phyloP scores from a whole-genome alignment of 208 protist genomes.

The Acanthamoeba triangularis region DNA sequence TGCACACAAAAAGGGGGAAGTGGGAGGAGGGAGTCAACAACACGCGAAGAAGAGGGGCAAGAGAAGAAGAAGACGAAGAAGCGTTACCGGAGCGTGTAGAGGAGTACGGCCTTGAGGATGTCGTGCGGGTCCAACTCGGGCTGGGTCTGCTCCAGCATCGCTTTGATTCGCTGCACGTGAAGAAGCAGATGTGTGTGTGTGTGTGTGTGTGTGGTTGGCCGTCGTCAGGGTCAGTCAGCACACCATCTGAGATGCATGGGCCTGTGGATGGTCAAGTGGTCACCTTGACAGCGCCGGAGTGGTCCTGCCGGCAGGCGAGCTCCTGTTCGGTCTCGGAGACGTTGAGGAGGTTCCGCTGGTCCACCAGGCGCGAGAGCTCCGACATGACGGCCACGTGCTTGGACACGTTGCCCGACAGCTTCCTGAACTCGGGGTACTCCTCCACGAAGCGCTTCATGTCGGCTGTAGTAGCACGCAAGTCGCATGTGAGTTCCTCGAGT shows the following conservation, averaged over 20 bases:
- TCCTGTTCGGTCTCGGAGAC: constrained; percentile 98
- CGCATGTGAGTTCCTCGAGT: too few species aligned
- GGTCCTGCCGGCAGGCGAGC: constrained; percentile 92
- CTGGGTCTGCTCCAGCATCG: constrained; percentile 46
- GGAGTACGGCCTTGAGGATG: constrained; percentile 51
- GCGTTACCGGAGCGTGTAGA: constrained; percentile 28
- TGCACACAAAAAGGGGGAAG: not conserved
- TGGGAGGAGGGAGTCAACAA: too few species aligned
- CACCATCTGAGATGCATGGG: not conserved
- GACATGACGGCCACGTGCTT: constrained; percentile 91
- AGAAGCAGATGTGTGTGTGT: not conserved
- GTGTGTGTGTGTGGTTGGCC: too few species aligned
- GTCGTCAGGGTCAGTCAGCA: not conserved
- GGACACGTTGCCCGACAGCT: constrained; percentile 86
- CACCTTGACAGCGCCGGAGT: constrained; percentile 91
- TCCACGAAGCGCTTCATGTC: constrained; percentile 93
- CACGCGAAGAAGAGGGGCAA: not conserved
- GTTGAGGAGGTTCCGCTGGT: constrained; percentile 93
- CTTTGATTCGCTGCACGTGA: not conserved
- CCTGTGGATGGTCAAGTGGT: not conserved
- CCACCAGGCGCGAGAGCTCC: constrained; percentile 91
- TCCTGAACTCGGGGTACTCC: constrained; percentile 93
- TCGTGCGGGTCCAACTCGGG: constrained; percentile 42
- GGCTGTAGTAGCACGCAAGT: too few species aligned
- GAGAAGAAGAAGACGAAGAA: not conserved